Conservation (phyloP, 2,329 filamentous ascomycete genomes). For the Metarhizium guizhouense region DNA sequence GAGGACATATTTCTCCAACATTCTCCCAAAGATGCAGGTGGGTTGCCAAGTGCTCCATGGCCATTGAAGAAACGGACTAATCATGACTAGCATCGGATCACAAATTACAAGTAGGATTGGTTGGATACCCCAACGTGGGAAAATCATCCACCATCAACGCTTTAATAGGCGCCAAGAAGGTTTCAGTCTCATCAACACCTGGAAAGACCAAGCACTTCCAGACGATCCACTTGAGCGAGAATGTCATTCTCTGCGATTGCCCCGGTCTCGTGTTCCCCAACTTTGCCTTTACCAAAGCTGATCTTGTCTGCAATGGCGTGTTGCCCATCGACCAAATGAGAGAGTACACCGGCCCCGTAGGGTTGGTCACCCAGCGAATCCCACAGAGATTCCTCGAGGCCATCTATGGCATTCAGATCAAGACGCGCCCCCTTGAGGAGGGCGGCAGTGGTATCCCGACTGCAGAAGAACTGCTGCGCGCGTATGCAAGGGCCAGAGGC, state of each 20-base stretch:
- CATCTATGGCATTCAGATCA: conserved; percentile 86
- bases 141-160: conserved; percentile 99
- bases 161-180: conserved; percentile 95
- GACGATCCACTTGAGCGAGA: conserved; percentile 86
- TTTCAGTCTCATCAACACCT: conserved; percentile 92
- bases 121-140: conserved; percentile 97
- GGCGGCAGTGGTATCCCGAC: conserved; percentile 84
- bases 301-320: conserved; percentile 90
- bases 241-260: conserved; percentile 91
- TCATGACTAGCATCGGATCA: conserved; percentile 31
- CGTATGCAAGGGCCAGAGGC: conserved; percentile 82
- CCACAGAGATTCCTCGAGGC: conserved; percentile 85
- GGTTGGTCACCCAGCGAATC: conserved; percentile 74
- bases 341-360: conserved; percentile 81
- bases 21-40: conserved; percentile 44
- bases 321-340: conserved; percentile 93
- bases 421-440: conserved; percentile 73
- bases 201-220: conserved; percentile 99
- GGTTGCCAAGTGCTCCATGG: conserved; percentile 10
- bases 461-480: conserved; percentile 71
- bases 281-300: conserved; percentile 92
- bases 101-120: conserved; percentile 85
- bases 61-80: neutral
- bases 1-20: conserved; percentile 81
- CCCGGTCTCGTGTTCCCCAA: conserved; percentile 98